phyloP scores from a whole-genome alignment of 2,329 filamentous ascomycete genomes.

The Stromatinia cepivora region DNA sequence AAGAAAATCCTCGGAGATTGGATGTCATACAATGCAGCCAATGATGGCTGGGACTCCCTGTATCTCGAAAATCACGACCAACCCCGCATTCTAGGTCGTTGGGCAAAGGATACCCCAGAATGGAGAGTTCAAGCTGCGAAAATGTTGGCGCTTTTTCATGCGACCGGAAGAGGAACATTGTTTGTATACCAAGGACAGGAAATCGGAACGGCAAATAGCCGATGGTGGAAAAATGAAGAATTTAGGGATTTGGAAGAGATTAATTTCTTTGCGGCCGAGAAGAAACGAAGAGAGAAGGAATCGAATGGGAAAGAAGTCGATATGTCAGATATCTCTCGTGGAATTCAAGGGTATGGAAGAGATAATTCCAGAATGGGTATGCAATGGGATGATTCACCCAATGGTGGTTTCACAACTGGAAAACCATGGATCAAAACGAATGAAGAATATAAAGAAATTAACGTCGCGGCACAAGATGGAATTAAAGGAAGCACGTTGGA shows the following conservation, averaged over 20 bases:
- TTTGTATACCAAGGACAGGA: slow-evolving; percentile 64
- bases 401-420: slow-evolving; percentile 59
- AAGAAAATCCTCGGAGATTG: slow-evolving; percentile 51
- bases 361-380: slow-evolving; percentile 73
- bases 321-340: slow-evolving; percentile 45
- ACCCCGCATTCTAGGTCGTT: slow-evolving; percentile 52
- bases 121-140: slow-evolving; percentile 49
- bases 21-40: slow-evolving; percentile 53
- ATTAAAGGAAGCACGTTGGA: slow-evolving; percentile 24
- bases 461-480: slow-evolving; percentile 41
- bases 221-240: slow-evolving; percentile 60
- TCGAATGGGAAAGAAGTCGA: slow-evolving; percentile 31
- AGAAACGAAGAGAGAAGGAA: slow-evolving; percentile 38
- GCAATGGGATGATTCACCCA: slow-evolving; percentile 59
- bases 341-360: slow-evolving; percentile 59
- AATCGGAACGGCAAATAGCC: slow-evolving; percentile 58
- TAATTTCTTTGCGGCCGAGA: slow-evolving; percentile 44
- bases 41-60: slow-evolving; percentile 57
- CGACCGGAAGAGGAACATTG: slow-evolving; percentile 53
- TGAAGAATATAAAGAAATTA: slow-evolving; percentile 52
- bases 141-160: slow-evolving; percentile 54
- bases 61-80: slow-evolving; percentile 62
- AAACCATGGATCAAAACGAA: slow-evolving; percentile 61
- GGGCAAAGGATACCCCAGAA: slow-evolving; percentile 44
- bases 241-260: slow-evolving; percentile 67